phyloP scores from a whole-genome alignment of 371 early-diverging fungal species.

The Lichtheimia corymbifera region DNA sequence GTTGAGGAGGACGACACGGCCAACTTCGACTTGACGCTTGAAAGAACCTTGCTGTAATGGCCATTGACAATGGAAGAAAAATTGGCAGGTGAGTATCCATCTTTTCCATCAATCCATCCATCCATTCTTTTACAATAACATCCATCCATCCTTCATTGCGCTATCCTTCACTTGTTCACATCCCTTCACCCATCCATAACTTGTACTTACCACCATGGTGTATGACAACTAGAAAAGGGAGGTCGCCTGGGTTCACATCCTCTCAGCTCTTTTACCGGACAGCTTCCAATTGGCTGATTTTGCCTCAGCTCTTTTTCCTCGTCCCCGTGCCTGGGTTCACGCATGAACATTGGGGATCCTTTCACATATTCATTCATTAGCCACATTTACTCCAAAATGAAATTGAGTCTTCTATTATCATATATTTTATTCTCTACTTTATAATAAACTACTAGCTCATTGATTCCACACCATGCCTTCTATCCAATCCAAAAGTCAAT shows the following conservation, averaged over 20 bases:
- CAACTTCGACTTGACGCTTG: constrained; percentile 96
- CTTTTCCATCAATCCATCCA: constrained; percentile 15
- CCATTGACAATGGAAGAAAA: neutral
- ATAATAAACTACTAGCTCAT: too few relatives aligned
- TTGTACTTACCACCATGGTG: constrained; percentile 11
- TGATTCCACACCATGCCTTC: too few relatives aligned
- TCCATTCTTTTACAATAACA: neutral
- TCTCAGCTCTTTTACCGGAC: neutral
- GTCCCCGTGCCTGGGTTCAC: too few relatives aligned
- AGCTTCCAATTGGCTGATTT: too few relatives aligned
- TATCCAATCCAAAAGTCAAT: too few relatives aligned
- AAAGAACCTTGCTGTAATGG: constrained; percentile 59
- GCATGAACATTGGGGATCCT: too few relatives aligned
- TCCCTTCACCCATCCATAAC: neutral
- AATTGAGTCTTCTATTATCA: too few relatives aligned
- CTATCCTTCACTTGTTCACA: neutral
- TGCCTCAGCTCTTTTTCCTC: too few relatives aligned
- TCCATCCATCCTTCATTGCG: neutral
- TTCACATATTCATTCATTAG: too few relatives aligned
- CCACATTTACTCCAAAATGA: too few relatives aligned
- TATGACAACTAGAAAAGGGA: constrained; percentile 1
- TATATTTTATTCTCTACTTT: too few relatives aligned
- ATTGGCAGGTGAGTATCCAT: neutral
- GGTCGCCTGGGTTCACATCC: neutral
- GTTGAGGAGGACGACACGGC: constrained; percentile 96